Evolutionary conservation across 345 rosid genomes (phyloP).

Genomic region (Orychophragmus violaceus): DNA sequence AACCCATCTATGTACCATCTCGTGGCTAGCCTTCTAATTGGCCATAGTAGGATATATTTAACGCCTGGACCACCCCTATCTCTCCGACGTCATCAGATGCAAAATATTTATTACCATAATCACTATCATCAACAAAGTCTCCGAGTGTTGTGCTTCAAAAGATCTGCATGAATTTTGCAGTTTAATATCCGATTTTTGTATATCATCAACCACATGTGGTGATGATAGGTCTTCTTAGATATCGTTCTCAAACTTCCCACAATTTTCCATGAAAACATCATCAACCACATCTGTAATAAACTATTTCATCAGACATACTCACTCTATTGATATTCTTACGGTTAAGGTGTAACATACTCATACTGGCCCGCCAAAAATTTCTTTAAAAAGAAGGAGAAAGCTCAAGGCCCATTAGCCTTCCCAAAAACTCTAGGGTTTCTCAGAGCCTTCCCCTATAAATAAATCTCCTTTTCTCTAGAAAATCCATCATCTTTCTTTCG

Average conservation of each 20-base stretch:
- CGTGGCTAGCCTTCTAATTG: slow-evolving; percentile 20
- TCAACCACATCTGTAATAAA: slow-evolving; percentile 26
- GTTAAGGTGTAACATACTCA: no score
- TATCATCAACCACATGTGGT: no score
- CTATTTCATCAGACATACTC: not conserved
- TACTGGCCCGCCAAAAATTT: no score
- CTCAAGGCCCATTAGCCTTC: no score
- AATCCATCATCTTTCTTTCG: no score
- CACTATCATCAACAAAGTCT: not conserved
- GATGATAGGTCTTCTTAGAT: no score
- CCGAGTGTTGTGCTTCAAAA: slow-evolving; percentile 27
- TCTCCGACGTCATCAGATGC: not conserved
- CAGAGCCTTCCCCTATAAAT: no score
- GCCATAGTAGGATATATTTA: slow-evolving; percentile 22
- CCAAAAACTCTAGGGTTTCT: no score
- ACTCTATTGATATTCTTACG: no score
- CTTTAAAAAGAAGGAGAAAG: no score
- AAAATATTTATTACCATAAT: not conserved
- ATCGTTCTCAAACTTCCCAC: not conserved
- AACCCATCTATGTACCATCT: slow-evolving; percentile 27
- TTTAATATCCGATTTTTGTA: slow-evolving; percentile 26
- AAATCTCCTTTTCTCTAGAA: no score
- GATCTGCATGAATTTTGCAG: slow-evolving; percentile 33
- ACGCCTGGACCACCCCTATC: slow-evolving; percentile 18
- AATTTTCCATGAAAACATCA: slow-evolving; percentile 24